Evolutionary conservation across 805 yeast genomes (phyloP), one percentile per base, ranked within the genome.

Genomic region (Kuraishia borneana): DNA sequence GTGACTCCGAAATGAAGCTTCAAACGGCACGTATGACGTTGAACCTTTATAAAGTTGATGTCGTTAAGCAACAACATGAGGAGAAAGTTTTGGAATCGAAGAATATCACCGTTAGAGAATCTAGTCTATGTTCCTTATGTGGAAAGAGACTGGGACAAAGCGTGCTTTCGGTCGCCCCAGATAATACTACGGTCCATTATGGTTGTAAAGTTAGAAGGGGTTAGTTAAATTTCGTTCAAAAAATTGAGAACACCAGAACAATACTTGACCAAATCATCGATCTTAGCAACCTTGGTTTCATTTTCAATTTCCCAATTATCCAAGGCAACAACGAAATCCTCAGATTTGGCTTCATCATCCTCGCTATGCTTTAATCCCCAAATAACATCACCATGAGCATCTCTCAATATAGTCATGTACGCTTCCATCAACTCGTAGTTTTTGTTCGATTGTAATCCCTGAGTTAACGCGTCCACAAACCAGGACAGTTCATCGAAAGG

Each of bases 341-440:
- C 30, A 18, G 35, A 37, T 6, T 39, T 43, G 13, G 38, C 33
- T 2, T 37, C 41, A 9, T 36, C 25, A 4, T 21, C 17, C 23
- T 31, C 13, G 23, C 31, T 21, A 32, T 46, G 43, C 22, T 43
- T 42, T 22, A 47, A 42, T 10, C 38, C 40, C 35, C 45, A 53
- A 21, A 92, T 60, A 5, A 83, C 75, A 53, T 89, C 97, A 18
- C 89, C 88, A 55, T 92, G 98, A 32, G 70, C 70, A 48, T 73
- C 75, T 40, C 85, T 63, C 35, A 88, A 65, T 64, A 85, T 65
- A 14, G 76, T 63, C 67, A 83, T 74, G 55, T 85, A 71, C 1
- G 95, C 94, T 51, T 85, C 87, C 35, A 77, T 69, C 13, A 89
- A 58, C 44, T 92, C 99, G 51, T 70, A 76, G 54, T 87, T 74